Evolutionary conservation across 1,284 basidiomycete species (phyloP).

Genomic region (Austroboletus niveus): DNA sequence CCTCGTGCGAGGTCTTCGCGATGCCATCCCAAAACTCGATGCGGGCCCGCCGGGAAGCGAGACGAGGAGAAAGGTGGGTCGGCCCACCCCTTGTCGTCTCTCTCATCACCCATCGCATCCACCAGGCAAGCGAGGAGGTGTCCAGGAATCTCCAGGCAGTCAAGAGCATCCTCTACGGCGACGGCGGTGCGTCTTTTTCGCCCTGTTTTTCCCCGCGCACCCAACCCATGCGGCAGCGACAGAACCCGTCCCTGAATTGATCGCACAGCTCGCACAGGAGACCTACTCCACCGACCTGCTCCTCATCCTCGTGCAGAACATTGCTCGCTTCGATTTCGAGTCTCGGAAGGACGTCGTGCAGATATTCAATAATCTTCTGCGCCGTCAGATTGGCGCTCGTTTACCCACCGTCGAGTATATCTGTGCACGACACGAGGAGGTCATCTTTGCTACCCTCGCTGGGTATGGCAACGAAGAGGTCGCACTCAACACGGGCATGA

Average conservation of each 20-base stretch:
- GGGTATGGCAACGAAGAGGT: slow-evolving; percentile 95
- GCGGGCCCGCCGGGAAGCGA: slow-evolving; percentile 71
- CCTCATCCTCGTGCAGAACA: slow-evolving; percentile 76
- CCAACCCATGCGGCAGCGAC: slow-evolving; percentile 10
- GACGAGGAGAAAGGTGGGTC: slow-evolving; percentile 70
- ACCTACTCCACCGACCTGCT: slow-evolving; percentile 92
- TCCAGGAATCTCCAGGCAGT: slow-evolving; percentile 88
- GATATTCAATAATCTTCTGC: slow-evolving; percentile 95
- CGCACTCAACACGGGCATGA: slow-evolving; percentile 97
- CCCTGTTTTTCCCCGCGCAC: not conserved
- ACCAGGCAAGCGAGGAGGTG: slow-evolving; percentile 82
- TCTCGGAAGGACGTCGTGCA: slow-evolving; percentile 95
- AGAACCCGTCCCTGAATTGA: slow-evolving; percentile 83
- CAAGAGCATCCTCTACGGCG: slow-evolving; percentile 84
- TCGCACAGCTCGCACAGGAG: slow-evolving; percentile 94
- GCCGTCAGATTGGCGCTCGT: slow-evolving; percentile 90
- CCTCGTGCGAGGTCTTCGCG: slow-evolving; percentile 75
- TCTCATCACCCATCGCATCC: not conserved
- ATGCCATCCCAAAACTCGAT: slow-evolving; percentile 78
- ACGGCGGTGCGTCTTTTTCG: slow-evolving; percentile 60
- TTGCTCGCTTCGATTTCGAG: slow-evolving; percentile 93
- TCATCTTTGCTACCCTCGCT: slow-evolving; percentile 85
- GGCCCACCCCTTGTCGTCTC: not conserved
- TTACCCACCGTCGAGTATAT: slow-evolving; percentile 97
- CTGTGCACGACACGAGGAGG: slow-evolving; percentile 71